Evolutionary conservation across 2,329 filamentous ascomycete species (phyloP).

Genomic region (Malbranchea zuffiana): DNA sequence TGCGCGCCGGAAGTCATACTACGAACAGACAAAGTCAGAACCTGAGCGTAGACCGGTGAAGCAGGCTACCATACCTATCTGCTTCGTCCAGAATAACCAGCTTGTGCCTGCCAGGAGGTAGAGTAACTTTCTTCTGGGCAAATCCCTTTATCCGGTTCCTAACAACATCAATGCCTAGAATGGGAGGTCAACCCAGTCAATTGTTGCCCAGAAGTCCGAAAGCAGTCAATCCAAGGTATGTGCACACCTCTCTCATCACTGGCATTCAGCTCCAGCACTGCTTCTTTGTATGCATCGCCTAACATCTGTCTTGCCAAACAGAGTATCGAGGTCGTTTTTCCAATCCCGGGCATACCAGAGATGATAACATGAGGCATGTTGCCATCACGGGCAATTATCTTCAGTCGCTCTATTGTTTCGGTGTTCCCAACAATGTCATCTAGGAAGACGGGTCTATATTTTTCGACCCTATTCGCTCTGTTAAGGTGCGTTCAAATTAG

Average conservation of each 20-base stretch:
- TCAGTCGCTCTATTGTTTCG: slow-evolving; percentile 91
- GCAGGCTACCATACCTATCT: slow-evolving; percentile 58
- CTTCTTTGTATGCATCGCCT: slow-evolving; percentile 92
- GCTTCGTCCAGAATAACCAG: slow-evolving; percentile 96
- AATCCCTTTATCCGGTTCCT: slow-evolving; percentile 97
- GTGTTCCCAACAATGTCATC: slow-evolving; percentile 97
- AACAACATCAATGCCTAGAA: slow-evolving; percentile 81
- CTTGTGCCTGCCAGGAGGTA: slow-evolving; percentile 84
- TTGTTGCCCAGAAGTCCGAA: background rate
- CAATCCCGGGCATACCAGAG: slow-evolving; percentile 97
- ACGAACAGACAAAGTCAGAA: no score
- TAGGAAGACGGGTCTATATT: slow-evolving; percentile 88
- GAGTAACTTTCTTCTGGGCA: slow-evolving; percentile 95
- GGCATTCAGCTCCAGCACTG: slow-evolving; percentile 89
- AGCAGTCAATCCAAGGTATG: background rate
- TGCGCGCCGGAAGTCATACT: slow-evolving; percentile 94
- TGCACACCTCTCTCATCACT: slow-evolving; percentile 73
- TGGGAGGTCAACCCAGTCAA: background rate
- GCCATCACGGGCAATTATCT: slow-evolving; percentile 95
- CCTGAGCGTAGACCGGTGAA: no score
- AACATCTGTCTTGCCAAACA: slow-evolving; percentile 86
- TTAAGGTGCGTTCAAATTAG: slow-evolving; percentile 1
- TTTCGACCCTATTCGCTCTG: slow-evolving; percentile 69
- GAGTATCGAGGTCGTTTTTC: slow-evolving; percentile 91
- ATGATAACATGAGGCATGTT: slow-evolving; percentile 99